Evolutionary conservation across 257 asterid species (phyloP).

Genomic region (Fraxinus americana): DNA sequence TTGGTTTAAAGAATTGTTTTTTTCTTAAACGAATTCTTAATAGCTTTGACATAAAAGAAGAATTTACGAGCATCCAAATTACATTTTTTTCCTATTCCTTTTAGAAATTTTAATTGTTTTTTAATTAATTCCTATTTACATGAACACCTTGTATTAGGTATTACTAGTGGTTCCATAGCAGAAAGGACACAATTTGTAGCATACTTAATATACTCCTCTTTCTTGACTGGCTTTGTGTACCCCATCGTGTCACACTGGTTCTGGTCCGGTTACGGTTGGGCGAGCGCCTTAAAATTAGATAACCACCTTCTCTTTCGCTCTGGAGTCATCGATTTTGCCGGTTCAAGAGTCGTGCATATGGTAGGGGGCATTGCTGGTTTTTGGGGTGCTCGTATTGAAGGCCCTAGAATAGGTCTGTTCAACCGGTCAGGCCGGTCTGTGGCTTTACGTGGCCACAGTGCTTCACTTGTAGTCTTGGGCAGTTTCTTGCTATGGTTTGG

Average conservation of each 20-base stretch:
- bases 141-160: not conserved
- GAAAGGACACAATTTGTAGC: not conserved
- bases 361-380: not conserved
- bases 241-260: constrained; percentile 1
- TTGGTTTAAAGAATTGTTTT: no score
- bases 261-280: not conserved
- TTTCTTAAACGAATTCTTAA: no score
- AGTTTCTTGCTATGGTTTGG: not conserved
- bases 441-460: not conserved
- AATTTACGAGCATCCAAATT: no score
- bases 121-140: not conserved
- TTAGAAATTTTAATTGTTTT: not conserved
- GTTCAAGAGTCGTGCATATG: not conserved
- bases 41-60: no score
- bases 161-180: not conserved
- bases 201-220: constrained; percentile 2
- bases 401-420: not conserved
- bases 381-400: constrained; percentile 8
- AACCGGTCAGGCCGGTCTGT: not conserved
- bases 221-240: constrained; percentile 7
- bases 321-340: constrained; percentile 3
- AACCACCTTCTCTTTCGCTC: not conserved
- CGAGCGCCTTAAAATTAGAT: not conserved
- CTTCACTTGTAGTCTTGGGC: constrained; percentile 8
- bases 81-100: no score